phyloP scores from a whole-genome alignment of 352 stramenopile species.

The Phytophthora hybrid region DNA sequence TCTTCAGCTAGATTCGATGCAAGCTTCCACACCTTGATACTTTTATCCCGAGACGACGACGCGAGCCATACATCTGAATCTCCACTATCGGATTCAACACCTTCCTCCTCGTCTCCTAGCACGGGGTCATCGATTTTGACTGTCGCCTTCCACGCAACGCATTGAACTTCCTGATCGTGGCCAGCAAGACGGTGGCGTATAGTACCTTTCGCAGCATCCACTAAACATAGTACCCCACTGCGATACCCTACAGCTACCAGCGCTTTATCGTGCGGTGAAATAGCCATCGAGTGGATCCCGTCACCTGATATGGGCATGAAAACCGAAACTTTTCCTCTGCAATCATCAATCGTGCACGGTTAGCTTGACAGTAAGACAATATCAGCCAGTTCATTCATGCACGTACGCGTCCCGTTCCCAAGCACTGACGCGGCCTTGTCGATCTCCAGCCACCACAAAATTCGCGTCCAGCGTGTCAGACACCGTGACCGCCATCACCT shows the following conservation, averaged over 20 bases:
- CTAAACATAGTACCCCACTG: constrained; percentile 70
- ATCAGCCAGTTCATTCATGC: not conserved
- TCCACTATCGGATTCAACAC: not conserved
- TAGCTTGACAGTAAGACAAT: constrained; percentile 1
- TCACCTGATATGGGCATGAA: constrained; percentile 64
- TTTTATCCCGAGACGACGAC: constrained; percentile 74
- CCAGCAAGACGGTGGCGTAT: constrained; percentile 59
- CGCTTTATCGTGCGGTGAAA: constrained; percentile 57
- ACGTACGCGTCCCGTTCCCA: constrained; percentile 70
- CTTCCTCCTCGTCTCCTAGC: not conserved
- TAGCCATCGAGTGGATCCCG: constrained; percentile 62
- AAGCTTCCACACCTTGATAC: constrained; percentile 71
- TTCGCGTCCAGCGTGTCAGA: constrained; percentile 44
- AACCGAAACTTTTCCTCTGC: constrained; percentile 50
- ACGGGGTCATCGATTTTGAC: too few relatives aligned
- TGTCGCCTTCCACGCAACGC: constrained; percentile 50
- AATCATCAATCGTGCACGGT: constrained; percentile 4
- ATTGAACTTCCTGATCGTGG: constrained; percentile 81
- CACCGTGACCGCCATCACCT: constrained; percentile 59
- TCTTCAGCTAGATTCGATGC: constrained; percentile 10
- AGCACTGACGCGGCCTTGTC: constrained; percentile 60
- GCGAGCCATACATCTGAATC: constrained; percentile 48
- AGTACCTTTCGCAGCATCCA: constrained; percentile 46
- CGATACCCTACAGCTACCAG: constrained; percentile 76
- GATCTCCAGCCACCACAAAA: constrained; percentile 69